Conservation (phyloP, 78 protist genomes). For the slime mould (Dictyostelium discoideum) region DNA sequence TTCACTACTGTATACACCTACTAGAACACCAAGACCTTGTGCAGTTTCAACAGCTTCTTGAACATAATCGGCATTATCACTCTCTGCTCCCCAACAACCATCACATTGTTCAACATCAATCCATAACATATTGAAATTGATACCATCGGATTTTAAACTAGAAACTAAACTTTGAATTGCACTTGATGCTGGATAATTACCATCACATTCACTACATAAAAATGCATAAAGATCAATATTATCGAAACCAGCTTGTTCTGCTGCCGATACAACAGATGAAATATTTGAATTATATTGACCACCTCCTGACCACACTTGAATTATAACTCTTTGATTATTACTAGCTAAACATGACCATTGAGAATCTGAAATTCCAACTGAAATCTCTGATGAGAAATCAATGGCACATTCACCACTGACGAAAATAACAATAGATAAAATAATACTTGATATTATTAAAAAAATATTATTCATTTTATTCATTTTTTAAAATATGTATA, state of each 20-base stretch:
- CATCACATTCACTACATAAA: conserved; percentile 41
- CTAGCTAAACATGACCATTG: conserved; percentile 33
- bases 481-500: too few relatives aligned
- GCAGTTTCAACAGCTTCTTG: conserved; percentile 17
- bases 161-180: conserved; percentile 18
- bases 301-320: conserved; percentile 70
- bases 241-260: conserved; percentile 23
- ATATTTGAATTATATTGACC: conserved; percentile 13
- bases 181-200: not conserved
- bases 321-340: conserved; percentile 7
- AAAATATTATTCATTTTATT: too few relatives aligned
- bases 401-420: too few relatives aligned
- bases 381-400: too few relatives aligned
- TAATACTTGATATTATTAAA: too few relatives aligned
- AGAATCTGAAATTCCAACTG: too few relatives aligned
- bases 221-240: conserved; percentile 52
- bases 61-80: conserved; percentile 8
- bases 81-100: conserved; percentile 37
- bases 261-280: not conserved
- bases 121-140: conserved; percentile 30
- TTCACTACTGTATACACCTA: conserved; percentile 1
- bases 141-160: not conserved
- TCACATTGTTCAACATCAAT: conserved; percentile 57
- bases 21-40: not conserved
- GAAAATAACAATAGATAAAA: too few relatives aligned